Evolutionary conservation across 2,329 filamentous ascomycete species (phyloP), one percentile per base, ranked within the genome.

Genomic region (Fusarium neocosmosporiellum): DNA sequence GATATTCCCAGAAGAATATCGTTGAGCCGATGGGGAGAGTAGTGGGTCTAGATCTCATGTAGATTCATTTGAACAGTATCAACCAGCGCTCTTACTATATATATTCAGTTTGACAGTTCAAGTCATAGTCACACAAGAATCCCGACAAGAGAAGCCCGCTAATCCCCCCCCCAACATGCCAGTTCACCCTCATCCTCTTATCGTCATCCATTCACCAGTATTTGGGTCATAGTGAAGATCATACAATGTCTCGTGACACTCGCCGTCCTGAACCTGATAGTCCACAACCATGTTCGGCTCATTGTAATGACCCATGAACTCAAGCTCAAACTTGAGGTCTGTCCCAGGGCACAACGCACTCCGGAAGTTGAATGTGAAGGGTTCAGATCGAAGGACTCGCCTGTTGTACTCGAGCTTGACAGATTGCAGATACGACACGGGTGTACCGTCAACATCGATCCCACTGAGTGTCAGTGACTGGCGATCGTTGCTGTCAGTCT

Each of bases 281-380:
- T 53, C 54, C 1, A 77, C 14, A 4, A 54, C 9, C 1, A 86
- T 55, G 39, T 82, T 83, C 0, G 84, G 84, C 69, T 86, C 85
- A 3, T 80, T 79, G 33, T 86, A 86, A 59, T 86, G 80, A 0
- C 85, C 84, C 83, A 86, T 86, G 11, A 86, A 86, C 68, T 86
- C 81, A 5, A 86, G 72, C 24, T 84, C 81, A 0, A 86, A 71
- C n/a, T 78, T 81, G 22, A 85, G 58, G 4, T 75, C 33, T 5
- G 72, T 69, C 0, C 74, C 79, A 1, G 54, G 24, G 5, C 75
- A 73, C 2, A 80, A 54, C 1, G 69, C 69, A 4, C 76, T 78
- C 13, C 82, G 80, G 13, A 84, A 80, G 2, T 71, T 76, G 59
- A 86, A 78, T 0, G 69, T 43, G 31, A 85, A 85, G 0, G 83